Evolutionary conservation across 768 basidiomycete species (phyloP), one percentile per base, ranked within the genome.

Genomic region (Trametes cubensis): DNA sequence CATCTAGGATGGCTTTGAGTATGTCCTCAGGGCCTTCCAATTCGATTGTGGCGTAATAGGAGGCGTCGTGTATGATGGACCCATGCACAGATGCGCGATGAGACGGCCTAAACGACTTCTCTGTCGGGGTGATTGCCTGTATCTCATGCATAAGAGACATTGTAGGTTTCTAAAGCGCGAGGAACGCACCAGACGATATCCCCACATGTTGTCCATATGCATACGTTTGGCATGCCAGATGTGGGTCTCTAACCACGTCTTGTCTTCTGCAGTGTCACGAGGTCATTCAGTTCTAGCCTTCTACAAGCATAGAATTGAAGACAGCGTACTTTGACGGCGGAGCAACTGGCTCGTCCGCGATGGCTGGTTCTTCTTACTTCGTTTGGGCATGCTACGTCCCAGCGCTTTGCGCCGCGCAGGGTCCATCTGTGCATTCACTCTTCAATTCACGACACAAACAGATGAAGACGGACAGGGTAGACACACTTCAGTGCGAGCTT

Each of bases 171-270:
- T 34, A 11, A 41, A 8, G 18, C 15, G 18, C 28, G 41, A 21
- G 47, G 20, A 47, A 70, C 82, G 21, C 28, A 93, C 94, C 56
- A 99, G 78, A 67, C 93, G 82, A 72, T 93, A 94, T 0, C 93
- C 94, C 95, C 95, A 98, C 74, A 92, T 81, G 64, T 87, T 88
- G 67, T 88, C 83, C 96, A 98, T 98, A 63, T 89, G 86, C 87
- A 96, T 96, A 6, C 97, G 85, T 75, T 98, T 98, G 1, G 95
- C 92, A 69, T 98, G 96, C 94, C 95, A 98, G 20, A 98, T 75
- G 72, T 99, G 97, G 6, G 95, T 96, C 71, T 96, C 94, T 0
- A 99, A 84, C 96, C 96, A 98, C 14, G 82, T 78, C 73, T 98
- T 98, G 65, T 91, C 82, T 30, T 80, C 95, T 97, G 65, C 2